These are phyloP conservation scores for Aaosphaeria arxii DNA, from an alignment of 2,329 filamentous ascomycete species.

Conservation along the genomic window DNA sequence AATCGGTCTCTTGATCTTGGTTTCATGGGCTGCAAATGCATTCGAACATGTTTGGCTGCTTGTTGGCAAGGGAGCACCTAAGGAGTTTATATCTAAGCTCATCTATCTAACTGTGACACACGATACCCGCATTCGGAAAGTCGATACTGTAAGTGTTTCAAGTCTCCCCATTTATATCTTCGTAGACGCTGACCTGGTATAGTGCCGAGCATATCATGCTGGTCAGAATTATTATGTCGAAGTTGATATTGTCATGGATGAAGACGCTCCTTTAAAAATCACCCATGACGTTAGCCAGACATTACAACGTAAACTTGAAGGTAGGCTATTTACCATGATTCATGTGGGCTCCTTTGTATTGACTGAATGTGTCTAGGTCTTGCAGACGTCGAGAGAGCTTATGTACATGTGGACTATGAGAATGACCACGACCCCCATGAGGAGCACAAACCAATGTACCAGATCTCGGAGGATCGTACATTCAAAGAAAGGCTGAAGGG, in stretches of 20 bases:
- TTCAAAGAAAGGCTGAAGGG: slow-evolving; percentile 32
- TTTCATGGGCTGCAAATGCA: slow-evolving; percentile 60
- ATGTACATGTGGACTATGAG: slow-evolving; percentile 51
- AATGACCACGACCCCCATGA: slow-evolving; percentile 37
- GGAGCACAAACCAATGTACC: slow-evolving; percentile 39
- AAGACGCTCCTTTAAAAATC: slow-evolving; percentile 52
- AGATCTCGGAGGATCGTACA: slow-evolving; percentile 27
- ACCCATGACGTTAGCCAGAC: slow-evolving; percentile 61
- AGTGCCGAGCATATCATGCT: slow-evolving; percentile 59
- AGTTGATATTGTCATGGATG: slow-evolving; percentile 61
- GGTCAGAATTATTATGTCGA: slow-evolving; percentile 62
- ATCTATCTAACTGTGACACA: slow-evolving; percentile 57
- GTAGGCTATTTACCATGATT: slow-evolving; percentile 17
- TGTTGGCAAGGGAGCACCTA: slow-evolving; percentile 60
- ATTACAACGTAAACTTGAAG: slow-evolving; percentile 61
- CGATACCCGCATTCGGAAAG: slow-evolving; percentile 53
- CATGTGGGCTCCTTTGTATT: background rate
- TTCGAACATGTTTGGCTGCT: slow-evolving; percentile 62
- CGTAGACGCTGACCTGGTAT: slow-evolving; percentile 10
- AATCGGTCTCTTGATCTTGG: slow-evolving; percentile 60
- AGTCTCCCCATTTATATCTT: background rate
- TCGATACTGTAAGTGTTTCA: slow-evolving; percentile 48
- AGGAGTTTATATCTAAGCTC: slow-evolving; percentile 55
- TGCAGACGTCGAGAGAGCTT: slow-evolving; percentile 42
- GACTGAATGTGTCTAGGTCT: slow-evolving; percentile 23